Evolutionary conservation across 2,329 filamentous ascomycete species (phyloP), one percentile per base, ranked within the genome.

Genomic region (Cytospora chrysosperma): DNA sequence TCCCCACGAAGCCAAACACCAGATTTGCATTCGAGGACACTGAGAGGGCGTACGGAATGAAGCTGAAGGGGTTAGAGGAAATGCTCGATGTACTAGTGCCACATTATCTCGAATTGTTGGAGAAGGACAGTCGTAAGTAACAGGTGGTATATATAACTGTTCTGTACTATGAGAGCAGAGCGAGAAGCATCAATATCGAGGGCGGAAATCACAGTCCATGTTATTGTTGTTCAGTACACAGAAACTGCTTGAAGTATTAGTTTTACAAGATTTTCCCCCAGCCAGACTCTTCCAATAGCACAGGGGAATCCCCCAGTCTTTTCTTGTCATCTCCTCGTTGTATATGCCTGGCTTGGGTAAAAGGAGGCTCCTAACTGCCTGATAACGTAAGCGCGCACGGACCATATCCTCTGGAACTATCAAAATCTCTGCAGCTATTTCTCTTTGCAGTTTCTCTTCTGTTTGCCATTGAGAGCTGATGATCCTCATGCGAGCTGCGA

Each of bases 81-180:
- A 65, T 68, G 43, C 52, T 67, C 8, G 56, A 61, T 3, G 34
- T 21, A 2, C 30, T 65, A 9, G 60, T 68, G 15, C 59, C 65
- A 2, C 54, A 65, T 40, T 67, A 68, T 8, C n/a, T 67, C 24
- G 65, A 68, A 32, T 15, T 67, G 10, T 13, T 65, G 15, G 50
- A 59, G n/a, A 62, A 65, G 37, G 63, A 62, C 7, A 43, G 21
- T 26, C 5, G 26, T 19, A 47, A 43, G n/a, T 27, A 34, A 13
- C 17, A 27, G 26, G 9, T 19, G n/a, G 40, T 30, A 19, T 56
- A 34, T n/a, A n/a, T n/a, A 21, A 24, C 9, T 24, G 13, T 47
- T 8, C 13, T 10, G 43, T 4, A 47, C 4, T 24, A 24, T 47
- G 19, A n/a, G 13, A 47, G n/a, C 2, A 47, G 37, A 19, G n/a